Base-by-base conservation (phyloP, 2,329 filamentous ascomycete genomes). In the Davidsoniella eucalypti region DNA sequence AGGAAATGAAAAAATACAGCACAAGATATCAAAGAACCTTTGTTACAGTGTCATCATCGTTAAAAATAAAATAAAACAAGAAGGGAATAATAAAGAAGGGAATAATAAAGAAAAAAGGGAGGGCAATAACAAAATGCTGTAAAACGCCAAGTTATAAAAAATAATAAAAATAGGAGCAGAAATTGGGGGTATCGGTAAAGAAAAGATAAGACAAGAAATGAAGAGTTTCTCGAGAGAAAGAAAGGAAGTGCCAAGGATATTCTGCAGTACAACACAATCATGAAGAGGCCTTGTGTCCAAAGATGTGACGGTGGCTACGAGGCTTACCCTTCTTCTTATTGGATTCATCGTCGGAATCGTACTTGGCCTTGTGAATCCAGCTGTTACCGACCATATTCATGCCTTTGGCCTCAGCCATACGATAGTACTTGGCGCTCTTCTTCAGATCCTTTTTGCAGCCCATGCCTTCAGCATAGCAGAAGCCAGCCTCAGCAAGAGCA, bases 301-400 rank as follows among this genome's bases (percentile, higher is more conserved):
- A 90, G 58, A 90, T 80, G 54, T 75, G 78, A 57, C 84, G 73
- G 38, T 51, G 49, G 45, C 82, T 79, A 55, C 81, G 78, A 25
- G 83, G 87, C 66, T 88, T 90, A 65, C 82, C 84, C 54, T 82
- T 76, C 39, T 70, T 60, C 61, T 84, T 85, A 64, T 82, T 84
- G 53, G 63, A 63, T 52, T 65, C 60, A 47, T 64, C 69, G 37
- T 82, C 77, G 23, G 86, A 84, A 54, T 82, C 78, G 63, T 96
- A 96, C 62, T 96, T 96, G 52, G 87, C 69, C 65, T 96, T 96
- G 70, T 95, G 88, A 58, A 96, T 96, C 90, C 92, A 98, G 70
- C 87, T 95, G 63, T 96, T 96, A 50, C 92, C 92, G 51, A 94
- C 83, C 87, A 96, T 96, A 65, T 80, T 94, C 72, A 95, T 88